Conservation (phyloP, 2,329 filamentous ascomycete species). For the Cladorrhinum sp. region DNA sequence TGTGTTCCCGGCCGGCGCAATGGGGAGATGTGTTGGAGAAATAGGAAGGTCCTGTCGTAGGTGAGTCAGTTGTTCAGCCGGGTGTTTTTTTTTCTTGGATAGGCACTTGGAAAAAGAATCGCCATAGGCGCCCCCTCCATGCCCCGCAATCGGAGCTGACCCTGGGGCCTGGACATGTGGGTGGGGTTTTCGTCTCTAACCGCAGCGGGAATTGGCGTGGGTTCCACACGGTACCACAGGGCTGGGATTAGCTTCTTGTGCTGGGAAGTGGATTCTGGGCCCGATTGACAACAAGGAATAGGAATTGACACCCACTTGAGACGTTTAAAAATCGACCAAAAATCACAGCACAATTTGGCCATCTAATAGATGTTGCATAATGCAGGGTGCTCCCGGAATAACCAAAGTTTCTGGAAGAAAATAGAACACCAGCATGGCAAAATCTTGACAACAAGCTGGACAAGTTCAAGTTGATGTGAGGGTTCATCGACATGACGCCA, state of each 20-base stretch:
- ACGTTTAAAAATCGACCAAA: too few relatives aligned
- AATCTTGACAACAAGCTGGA: too few relatives aligned
- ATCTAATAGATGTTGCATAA: too few relatives aligned
- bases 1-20: background rate
- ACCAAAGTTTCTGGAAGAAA: too few relatives aligned
- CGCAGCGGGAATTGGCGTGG: slow-evolving; percentile 4
- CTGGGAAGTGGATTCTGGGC: background rate
- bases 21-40: slow-evolving; percentile 1
- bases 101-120: background rate
- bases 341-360: too few relatives aligned
- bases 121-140: slow-evolving; percentile 20
- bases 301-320: background rate
- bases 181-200: slow-evolving; percentile 5
- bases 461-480: too few relatives aligned
- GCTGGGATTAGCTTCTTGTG: slow-evolving; percentile 3
- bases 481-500: too few relatives aligned
- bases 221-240: slow-evolving; percentile 5
- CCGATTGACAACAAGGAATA: too few relatives aligned
- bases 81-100: background rate
- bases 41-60: background rate
- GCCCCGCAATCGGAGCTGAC: slow-evolving; percentile 26
- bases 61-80: slow-evolving; percentile 22
- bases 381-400: too few relatives aligned
- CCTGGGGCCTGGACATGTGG: slow-evolving; percentile 3
- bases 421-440: too few relatives aligned